Evolutionary conservation across 83 land plant species (phyloP), one percentile per base, ranked within the genome.

Genomic region (Diphasiastrum complanatum): DNA sequence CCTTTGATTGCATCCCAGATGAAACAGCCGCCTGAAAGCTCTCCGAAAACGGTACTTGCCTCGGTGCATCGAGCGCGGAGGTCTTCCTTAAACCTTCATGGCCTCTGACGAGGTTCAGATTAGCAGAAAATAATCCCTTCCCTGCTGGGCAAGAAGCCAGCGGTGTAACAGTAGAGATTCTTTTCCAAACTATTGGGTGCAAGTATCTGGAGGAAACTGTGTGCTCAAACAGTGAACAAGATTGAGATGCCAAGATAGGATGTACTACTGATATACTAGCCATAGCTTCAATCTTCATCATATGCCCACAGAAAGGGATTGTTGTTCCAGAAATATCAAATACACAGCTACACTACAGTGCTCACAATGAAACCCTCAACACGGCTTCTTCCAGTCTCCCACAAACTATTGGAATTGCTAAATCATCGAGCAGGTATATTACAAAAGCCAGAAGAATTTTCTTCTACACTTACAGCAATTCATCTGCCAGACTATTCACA

Each of bases 1-100:
- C 18, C 45, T 2, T 5, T 4, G 16, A 2, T 6, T 2, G 10
- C 5, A 14, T 4, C 61, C 33, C 2, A 25, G 4, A 20, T 22
- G 12, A 67, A 10, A 70, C 69, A 0, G 73, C 57, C 27, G 33
- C 46, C 18, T 70, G 70, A 33, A 70, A 70, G 10, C 70, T 69
- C 16, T 70, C 73, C 11, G 70, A 53, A 31, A 51, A 43, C 4
- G 69, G 51, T 12, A 70, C 1, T 47, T 60, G 69, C 29, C 58
- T 35, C 59, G 53, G 41, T 5, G 33, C 27, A 53, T 63, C 68
- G 0, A 70, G 60, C 11, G 26, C 32, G 22, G 60, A 50, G 20
- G 60, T 11, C 24, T 34, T 51, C 30, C 73, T 66, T 46, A 70
- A 43, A 27, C 73, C 73, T 40, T 70, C 70, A 33, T 70, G 61